Evolutionary conservation across 768 basidiomycete genomes (phyloP).

Genomic region (Podaxis sp.): DNA sequence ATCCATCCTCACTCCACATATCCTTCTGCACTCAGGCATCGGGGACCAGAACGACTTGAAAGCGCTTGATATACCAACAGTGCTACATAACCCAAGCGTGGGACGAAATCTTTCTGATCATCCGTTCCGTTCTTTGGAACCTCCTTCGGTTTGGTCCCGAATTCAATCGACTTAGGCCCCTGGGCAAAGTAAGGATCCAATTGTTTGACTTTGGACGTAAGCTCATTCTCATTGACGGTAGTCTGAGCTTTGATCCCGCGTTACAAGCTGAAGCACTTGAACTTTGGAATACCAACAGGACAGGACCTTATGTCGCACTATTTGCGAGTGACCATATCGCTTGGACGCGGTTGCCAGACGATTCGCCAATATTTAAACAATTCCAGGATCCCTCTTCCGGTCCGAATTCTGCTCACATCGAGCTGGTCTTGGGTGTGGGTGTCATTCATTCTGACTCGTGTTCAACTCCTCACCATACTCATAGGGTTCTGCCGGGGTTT

Average conservation of each 20-base stretch:
- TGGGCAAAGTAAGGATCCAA: slow-evolving; percentile 5
- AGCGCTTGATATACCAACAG: slow-evolving; percentile 20
- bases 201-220: neutral
- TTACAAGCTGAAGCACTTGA: slow-evolving; percentile 11
- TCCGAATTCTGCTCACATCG: slow-evolving; percentile 16
- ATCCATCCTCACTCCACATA: slow-evolving; percentile 18
- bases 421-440: slow-evolving; percentile 10
- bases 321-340: slow-evolving; percentile 8
- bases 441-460: neutral
- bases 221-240: neutral
- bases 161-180: slow-evolving; percentile 10
- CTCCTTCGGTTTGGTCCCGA: neutral
- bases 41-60: slow-evolving; percentile 18
- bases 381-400: slow-evolving; percentile 15
- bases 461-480: neutral
- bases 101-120: slow-evolving; percentile 31
- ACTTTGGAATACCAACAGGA: slow-evolving; percentile 16
- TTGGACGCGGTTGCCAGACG: slow-evolving; percentile 12
- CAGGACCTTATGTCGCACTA: slow-evolving; percentile 6
- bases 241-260: neutral
- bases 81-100: slow-evolving; percentile 28
- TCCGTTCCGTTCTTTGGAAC: slow-evolving; percentile 2
- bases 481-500: slow-evolving; percentile 21
- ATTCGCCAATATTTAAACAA: slow-evolving; percentile 2
- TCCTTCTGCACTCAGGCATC: slow-evolving; percentile 21